Conservation (phyloP, 148 eudicot species). For the Polygonum maritimum region DNA sequence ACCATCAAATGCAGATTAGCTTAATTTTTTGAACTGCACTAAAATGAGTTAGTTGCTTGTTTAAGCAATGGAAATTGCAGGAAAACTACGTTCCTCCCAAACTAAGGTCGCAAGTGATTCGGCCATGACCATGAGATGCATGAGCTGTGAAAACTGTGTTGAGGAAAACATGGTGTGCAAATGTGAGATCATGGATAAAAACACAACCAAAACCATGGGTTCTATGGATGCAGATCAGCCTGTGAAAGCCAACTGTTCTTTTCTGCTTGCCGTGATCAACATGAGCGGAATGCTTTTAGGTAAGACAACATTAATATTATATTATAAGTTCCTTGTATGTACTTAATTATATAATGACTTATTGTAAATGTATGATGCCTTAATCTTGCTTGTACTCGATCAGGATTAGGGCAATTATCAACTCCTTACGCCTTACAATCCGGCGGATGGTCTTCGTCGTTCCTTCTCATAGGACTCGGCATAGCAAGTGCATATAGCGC, state of each 20-base stretch:
- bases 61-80: constrained; percentile 11
- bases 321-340: background rate
- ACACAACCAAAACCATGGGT: background rate
- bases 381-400: background rate
- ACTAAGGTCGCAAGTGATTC: constrained; percentile 13
- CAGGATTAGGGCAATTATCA: constrained; percentile 77
- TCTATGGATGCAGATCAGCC: constrained; percentile 9
- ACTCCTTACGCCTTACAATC: constrained; percentile 59
- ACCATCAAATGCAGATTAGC: background rate
- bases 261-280: constrained; percentile 61
- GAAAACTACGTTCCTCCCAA: constrained; percentile 10
- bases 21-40: no score
- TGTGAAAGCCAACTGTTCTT: constrained; percentile 36
- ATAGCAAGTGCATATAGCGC: constrained; percentile 45
- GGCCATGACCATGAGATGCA: background rate
- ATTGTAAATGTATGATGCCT: background rate
- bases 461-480: constrained; percentile 56
- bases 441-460: constrained; percentile 63
- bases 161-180: constrained; percentile 22
- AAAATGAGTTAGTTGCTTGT: constrained; percentile 10
- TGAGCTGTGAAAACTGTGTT: constrained; percentile 16
- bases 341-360: no score
- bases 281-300: constrained; percentile 87
- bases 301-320: constrained; percentile 12
- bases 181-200: constrained; percentile 17